Evolutionary conservation across 2,329 filamentous ascomycete species (phyloP).

Genomic region (Cladosporium sp.): DNA sequence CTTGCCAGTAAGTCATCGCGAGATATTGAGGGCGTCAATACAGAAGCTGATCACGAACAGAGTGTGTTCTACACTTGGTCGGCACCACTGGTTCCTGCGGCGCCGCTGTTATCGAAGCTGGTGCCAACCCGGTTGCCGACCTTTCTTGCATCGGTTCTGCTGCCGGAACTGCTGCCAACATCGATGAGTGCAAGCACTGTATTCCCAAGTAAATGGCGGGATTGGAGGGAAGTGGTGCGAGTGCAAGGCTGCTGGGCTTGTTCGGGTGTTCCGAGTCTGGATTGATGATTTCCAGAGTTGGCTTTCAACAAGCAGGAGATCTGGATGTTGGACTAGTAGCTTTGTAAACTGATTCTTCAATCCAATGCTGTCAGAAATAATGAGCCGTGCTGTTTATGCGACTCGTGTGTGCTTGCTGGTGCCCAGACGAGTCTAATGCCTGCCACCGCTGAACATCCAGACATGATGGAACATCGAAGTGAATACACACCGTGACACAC

Average conservation of each 20-base stretch:
- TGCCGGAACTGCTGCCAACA: constrained; percentile 20
- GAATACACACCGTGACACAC: background rate
- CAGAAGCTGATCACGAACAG: background rate
- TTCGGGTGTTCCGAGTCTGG: background rate
- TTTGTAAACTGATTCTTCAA: background rate
- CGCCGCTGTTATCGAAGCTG: background rate
- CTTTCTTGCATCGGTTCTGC: constrained; percentile 21
- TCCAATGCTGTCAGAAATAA: background rate
- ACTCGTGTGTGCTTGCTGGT: background rate
- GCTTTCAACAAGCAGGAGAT: background rate
- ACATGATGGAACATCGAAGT: background rate
- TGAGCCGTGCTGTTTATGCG: background rate
- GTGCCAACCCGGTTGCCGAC: background rate
- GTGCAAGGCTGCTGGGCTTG: background rate
- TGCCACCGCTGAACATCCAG: background rate
- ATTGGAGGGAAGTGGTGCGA: background rate
- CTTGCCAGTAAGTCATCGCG: background rate
- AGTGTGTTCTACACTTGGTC: background rate
- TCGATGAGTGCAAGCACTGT: constrained; percentile 23
- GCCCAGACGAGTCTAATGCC: background rate
- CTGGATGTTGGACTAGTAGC: background rate
- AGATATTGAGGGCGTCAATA: background rate
- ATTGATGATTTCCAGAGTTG: background rate
- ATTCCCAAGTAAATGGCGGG: constrained; percentile 21
- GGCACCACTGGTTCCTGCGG: background rate